Conservation (phyloP, 768 basidiomycete genomes). For the Rhodocollybia butyracea region DNA sequence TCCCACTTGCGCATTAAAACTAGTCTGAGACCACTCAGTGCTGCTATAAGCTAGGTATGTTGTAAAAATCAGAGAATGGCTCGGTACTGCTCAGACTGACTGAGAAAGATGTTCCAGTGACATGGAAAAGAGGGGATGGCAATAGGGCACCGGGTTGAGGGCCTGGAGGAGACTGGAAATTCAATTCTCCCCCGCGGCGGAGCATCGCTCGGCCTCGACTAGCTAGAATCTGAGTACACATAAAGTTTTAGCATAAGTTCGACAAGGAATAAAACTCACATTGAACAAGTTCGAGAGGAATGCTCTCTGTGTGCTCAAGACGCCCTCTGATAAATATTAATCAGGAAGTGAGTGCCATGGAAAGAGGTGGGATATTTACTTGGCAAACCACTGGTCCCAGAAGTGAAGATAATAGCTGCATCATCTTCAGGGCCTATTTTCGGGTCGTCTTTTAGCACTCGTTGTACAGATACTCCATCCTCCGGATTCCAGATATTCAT, state of each 20-base stretch:
- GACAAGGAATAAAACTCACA: conserved; percentile 19
- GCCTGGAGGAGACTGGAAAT: neutral
- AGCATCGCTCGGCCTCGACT: conserved; percentile 1
- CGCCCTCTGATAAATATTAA: conserved; percentile 37
- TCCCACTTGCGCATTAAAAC: conserved; percentile 7
- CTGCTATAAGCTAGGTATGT: neutral
- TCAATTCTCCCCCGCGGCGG: neutral
- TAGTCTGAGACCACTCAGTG: neutral
- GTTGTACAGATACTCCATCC: conserved; percentile 22
- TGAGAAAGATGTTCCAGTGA: conserved; percentile 1
- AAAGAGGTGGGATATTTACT: neutral
- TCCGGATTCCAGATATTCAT: conserved; percentile 33
- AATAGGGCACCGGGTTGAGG: conserved; percentile 1
- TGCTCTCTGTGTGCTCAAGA: conserved; percentile 48
- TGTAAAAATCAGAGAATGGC: neutral
- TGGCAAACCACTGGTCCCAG: conserved; percentile 29
- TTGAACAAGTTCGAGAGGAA: conserved; percentile 47
- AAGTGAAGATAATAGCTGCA: conserved; percentile 51
- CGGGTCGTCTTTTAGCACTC: conserved; percentile 29
- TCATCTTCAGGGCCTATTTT: conserved; percentile 42
- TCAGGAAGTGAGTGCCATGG: neutral
- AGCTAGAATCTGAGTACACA: neutral
- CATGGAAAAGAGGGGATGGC: conserved; percentile 5
- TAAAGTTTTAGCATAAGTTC: neutral
- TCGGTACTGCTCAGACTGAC: neutral